These are phyloP conservation scores for Fusarium citri DNA, from an alignment of 2,329 filamentous ascomycete species.

Conservation along the genomic window DNA sequence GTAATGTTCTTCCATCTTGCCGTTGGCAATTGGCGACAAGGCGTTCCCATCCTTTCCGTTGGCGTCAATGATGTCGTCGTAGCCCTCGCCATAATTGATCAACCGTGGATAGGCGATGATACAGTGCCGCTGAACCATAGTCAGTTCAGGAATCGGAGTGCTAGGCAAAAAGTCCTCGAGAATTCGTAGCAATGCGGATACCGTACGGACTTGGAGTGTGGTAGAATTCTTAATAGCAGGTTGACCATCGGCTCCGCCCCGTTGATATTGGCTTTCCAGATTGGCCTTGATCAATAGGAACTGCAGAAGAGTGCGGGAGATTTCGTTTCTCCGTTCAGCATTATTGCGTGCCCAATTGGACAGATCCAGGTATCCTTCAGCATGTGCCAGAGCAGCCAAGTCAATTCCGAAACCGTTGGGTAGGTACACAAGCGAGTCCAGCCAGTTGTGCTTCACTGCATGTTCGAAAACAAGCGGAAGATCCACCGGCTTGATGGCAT, in stretches of 20 bases:
- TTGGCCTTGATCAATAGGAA: conserved; percentile 88
- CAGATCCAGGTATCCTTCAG: conserved; percentile 82
- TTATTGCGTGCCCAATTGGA: conserved; percentile 82
- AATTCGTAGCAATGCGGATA: conserved; percentile 82
- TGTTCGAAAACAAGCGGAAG: conserved; percentile 65
- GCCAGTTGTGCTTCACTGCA: conserved; percentile 83
- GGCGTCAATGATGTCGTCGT: conserved; percentile 88
- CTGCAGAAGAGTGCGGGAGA: conserved; percentile 78
- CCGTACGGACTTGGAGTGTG: conserved; percentile 85
- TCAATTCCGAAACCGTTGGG: conserved; percentile 89
- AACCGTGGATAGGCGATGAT: conserved; percentile 93
- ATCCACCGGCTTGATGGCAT: conserved; percentile 75
- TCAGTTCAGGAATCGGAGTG: conserved; percentile 73
- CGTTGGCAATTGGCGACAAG: conserved; percentile 81
- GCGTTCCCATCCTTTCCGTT: conserved; percentile 86
- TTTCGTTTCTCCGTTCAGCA: conserved; percentile 72
- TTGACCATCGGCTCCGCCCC: conserved; percentile 69
- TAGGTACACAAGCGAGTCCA: conserved; percentile 81
- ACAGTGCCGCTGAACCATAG: conserved; percentile 84
- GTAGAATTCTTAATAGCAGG: conserved; percentile 71
- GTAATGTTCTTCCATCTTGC: conserved; percentile 96
- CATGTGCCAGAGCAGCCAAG: conserved; percentile 85
- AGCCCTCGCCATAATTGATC: conserved; percentile 95
- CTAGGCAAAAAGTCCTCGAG: conserved; percentile 76
- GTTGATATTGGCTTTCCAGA: conserved; percentile 80